phyloP scores from a whole-genome alignment of 2,329 filamentous ascomycete species.

The Trichophaea hybrida region DNA sequence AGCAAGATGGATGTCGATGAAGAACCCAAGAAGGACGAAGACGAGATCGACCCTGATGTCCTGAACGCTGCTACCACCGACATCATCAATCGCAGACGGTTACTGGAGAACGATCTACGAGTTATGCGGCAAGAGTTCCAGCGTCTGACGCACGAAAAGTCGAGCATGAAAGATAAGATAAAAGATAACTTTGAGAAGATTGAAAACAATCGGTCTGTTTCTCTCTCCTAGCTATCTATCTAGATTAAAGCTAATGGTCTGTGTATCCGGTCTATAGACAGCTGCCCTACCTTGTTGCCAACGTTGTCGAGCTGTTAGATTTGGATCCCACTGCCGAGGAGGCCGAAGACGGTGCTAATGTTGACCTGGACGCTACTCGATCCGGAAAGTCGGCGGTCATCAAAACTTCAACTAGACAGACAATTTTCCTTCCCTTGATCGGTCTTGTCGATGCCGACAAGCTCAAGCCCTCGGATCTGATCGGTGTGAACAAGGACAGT shows the following conservation, averaged over 20 bases:
- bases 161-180: slow-evolving; percentile 94
- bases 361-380: slow-evolving; percentile 89
- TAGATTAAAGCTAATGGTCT: not conserved
- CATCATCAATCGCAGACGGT: slow-evolving; percentile 74
- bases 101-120: slow-evolving; percentile 92
- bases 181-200: slow-evolving; percentile 99
- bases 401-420: slow-evolving; percentile 96
- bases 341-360: slow-evolving; percentile 94
- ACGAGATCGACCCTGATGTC: slow-evolving; percentile 85
- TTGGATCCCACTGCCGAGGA: slow-evolving; percentile 93
- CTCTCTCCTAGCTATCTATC: not conserved
- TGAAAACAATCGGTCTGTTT: slow-evolving; percentile 78
- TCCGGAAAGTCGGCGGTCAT: slow-evolving; percentile 98
- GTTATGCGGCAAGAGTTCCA: slow-evolving; percentile 98
- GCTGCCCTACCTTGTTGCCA: slow-evolving; percentile 94
- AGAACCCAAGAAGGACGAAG: slow-evolving; percentile 48
- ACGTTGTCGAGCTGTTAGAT: slow-evolving; percentile 93
- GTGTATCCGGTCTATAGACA: slow-evolving; percentile 44
- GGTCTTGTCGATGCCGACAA: slow-evolving; percentile 91
- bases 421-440: slow-evolving; percentile 94
- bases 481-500: slow-evolving; percentile 97
- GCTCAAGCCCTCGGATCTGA: slow-evolving; percentile 88
- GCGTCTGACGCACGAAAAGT: slow-evolving; percentile 86
- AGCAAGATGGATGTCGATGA: slow-evolving; percentile 66
- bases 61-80: slow-evolving; percentile 86